Percentiles rank a stretch among this genome's conserved stretches.
Conservation (phyloP, 208 protist genomes). For the Crithidia mellificae region DNA sequence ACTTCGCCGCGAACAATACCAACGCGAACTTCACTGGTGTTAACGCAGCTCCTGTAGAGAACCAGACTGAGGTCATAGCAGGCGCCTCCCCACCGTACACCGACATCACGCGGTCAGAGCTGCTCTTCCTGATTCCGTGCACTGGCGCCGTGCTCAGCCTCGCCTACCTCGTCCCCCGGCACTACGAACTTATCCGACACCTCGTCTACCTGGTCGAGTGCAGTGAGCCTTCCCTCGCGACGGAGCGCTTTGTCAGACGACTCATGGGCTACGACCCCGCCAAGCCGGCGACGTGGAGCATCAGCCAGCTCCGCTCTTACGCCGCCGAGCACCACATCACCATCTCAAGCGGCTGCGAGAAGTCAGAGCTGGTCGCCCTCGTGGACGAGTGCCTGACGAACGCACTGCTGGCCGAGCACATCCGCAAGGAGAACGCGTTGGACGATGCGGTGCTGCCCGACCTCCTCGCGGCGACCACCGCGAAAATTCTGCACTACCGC, state of each 20-base stretch:
- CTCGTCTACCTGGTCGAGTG: not conserved
- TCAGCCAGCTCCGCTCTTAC: constrained; percentile 47
- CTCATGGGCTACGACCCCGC: constrained; percentile 35
- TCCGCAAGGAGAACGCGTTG: constrained; percentile 11
- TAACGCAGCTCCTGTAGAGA: no score
- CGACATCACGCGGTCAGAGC: not conserved
- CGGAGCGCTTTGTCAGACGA: constrained; percentile 5
- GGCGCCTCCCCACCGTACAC: not conserved
- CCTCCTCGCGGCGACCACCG: constrained; percentile 18
- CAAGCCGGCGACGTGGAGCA: constrained; percentile 52
- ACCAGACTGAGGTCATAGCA: not conserved
- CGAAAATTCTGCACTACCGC: constrained; percentile 33
- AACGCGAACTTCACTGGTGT: no score
- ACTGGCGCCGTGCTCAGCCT: not conserved
- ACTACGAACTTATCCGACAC: not conserved
- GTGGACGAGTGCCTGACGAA: constrained; percentile 34
- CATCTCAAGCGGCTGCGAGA: constrained; percentile 30
- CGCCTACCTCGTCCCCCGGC: not conserved
- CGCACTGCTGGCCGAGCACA: constrained; percentile 25
- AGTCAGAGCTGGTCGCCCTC: constrained; percentile 35
- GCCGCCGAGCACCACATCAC: constrained; percentile 30
- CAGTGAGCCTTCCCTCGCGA: not conserved
- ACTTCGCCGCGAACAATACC: not conserved
- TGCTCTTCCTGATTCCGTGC: not conserved
- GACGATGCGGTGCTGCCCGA: constrained; percentile 18